Evolutionary conservation across 169 alveolate genomes (phyloP).

Genomic region (Toxoplasma gondii): DNA sequence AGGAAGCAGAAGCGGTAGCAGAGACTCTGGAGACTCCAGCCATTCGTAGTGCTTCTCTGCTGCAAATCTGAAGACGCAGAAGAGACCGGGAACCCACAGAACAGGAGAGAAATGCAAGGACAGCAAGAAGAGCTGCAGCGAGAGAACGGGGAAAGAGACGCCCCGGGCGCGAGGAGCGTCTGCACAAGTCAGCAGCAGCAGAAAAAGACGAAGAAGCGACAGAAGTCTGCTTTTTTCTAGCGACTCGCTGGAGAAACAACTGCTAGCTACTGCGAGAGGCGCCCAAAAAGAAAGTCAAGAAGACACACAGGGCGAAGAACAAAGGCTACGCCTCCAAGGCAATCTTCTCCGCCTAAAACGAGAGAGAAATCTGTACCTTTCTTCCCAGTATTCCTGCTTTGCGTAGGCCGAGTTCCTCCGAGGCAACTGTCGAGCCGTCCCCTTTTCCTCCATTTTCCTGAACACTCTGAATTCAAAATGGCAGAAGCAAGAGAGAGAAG

Average conservation of each 20-base stretch:
- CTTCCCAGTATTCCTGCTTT: slow-evolving; percentile 10
- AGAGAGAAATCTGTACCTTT: neutral
- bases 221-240: too few relatives aligned
- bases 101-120: neutral
- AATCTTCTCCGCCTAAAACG: too few relatives aligned
- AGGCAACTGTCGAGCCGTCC: neutral
- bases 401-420: neutral
- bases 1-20: slow-evolving; percentile 12
- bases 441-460: neutral
- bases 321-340: too few relatives aligned
- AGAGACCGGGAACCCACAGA: neutral
- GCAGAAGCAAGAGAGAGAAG: neutral
- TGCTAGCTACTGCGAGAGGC: too few relatives aligned
- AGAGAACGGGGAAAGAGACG: too few relatives aligned
- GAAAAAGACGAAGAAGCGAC: too few relatives aligned
- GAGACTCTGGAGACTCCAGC: slow-evolving; percentile 4
- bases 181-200: too few relatives aligned
- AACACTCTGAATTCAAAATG: neutral
- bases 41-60: slow-evolving; percentile 25
- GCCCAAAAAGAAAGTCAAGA: too few relatives aligned
- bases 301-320: too few relatives aligned
- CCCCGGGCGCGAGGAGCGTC: too few relatives aligned
- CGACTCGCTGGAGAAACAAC: too few relatives aligned
- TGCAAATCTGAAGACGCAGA: neutral
- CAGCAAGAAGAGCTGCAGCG: neutral